phyloP scores from a whole-genome alignment of 2,329 filamentous ascomycete species.

The Cladobotryum mycophilum region DNA sequence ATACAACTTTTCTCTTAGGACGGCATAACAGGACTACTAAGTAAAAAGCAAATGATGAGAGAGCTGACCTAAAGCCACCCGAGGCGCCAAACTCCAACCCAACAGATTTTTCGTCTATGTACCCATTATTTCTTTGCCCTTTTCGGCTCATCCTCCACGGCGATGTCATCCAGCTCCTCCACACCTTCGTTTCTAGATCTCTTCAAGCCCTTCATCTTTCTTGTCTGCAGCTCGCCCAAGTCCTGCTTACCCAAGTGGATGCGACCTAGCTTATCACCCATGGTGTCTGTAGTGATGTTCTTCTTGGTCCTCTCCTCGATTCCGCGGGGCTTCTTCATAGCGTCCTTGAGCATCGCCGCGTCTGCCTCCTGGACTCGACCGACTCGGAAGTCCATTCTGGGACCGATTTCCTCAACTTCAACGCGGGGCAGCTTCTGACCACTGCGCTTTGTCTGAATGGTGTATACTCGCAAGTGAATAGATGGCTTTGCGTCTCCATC shows the following conservation, averaged over 20 bases:
- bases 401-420: conserved; percentile 92
- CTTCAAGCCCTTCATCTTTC: conserved; percentile 99
- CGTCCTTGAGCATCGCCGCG: conserved; percentile 75
- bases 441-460: conserved; percentile 77
- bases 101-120: not conserved
- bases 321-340: conserved; percentile 77
- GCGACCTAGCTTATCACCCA: conserved; percentile 94
- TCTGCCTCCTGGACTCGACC: conserved; percentile 77
- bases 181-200: conserved; percentile 59
- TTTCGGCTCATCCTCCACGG: conserved; percentile 31
- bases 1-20: not conserved
- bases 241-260: conserved; percentile 91
- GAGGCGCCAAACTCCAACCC: conserved; percentile 27
- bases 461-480: conserved; percentile 71
- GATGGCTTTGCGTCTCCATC: conserved; percentile 44
- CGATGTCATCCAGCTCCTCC: conserved; percentile 40
- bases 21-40: not conserved
- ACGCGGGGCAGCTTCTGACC: conserved; percentile 84
- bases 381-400: conserved; percentile 84
- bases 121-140: conserved; percentile 26
- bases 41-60: conserved; percentile 2
- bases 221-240: conserved; percentile 77
- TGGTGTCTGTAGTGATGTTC: conserved; percentile 84
- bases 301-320: conserved; percentile 80
- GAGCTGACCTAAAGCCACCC: conserved; percentile 15